These are phyloP conservation scores for Gautieria morchelliformis DNA, from an alignment of 768 basidiomycete genomes.

Conservation along the genomic window DNA sequence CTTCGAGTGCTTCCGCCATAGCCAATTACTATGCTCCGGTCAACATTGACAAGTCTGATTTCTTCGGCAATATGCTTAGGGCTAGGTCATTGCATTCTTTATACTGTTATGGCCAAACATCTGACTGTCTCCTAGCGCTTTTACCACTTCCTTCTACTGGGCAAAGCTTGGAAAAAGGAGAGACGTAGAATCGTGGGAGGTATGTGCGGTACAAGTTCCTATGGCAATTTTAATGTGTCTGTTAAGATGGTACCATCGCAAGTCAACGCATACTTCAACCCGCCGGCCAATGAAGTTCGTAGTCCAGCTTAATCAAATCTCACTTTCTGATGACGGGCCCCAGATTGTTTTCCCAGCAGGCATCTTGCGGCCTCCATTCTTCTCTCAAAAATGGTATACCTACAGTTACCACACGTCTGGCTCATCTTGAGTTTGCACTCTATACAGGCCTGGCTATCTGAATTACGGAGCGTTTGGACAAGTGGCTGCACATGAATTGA, in stretches of 20 bases:
- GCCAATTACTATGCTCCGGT: conserved; percentile 65
- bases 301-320: background rate
- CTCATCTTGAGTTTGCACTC: background rate
- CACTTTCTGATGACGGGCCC: background rate
- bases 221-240: background rate
- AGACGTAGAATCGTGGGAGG: conserved; percentile 67
- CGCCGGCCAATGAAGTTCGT: conserved; percentile 74
- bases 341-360: conserved; percentile 96
- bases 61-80: conserved; percentile 77
- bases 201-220: background rate
- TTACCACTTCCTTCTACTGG: conserved; percentile 59
- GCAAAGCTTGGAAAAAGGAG: conserved; percentile 58
- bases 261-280: conserved; percentile 84
- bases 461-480: conserved; percentile 89
- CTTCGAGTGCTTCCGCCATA: conserved; percentile 57
- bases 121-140: background rate
- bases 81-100: conserved; percentile 34
- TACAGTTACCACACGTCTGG: too few relatives aligned
- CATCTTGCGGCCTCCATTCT: conserved; percentile 89
- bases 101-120: background rate
- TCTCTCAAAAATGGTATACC: conserved; percentile 55
- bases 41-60: conserved; percentile 54
- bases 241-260: conserved; percentile 67
- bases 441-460: conserved; percentile 72
- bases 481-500: conserved; percentile 87